These are phyloP conservation scores for Eimeria necatrix DNA, from an alignment of 169 alveolate genomes.

Conservation along the genomic window DNA sequence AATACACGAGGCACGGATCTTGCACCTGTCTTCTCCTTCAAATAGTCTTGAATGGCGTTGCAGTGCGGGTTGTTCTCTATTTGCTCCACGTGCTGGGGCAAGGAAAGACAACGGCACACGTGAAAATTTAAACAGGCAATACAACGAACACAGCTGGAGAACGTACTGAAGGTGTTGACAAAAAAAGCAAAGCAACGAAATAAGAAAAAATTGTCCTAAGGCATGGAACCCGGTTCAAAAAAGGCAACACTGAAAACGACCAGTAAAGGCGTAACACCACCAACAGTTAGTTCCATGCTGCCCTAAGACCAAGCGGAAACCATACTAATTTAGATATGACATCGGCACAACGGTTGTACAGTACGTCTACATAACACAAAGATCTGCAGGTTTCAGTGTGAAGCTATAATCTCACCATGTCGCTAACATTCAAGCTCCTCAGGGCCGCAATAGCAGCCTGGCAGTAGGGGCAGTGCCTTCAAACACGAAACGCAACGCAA, in stretches of 20 bases:
- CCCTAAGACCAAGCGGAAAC: no score
- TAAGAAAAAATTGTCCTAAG: no score
- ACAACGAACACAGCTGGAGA: background rate
- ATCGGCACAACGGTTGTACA: no score
- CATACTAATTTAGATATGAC: background rate
- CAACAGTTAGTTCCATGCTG: no score
- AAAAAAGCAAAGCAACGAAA: no score
- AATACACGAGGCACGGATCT: slow-evolving; percentile 88
- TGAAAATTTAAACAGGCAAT: background rate
- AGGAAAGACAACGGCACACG: background rate
- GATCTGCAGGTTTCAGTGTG: no score
- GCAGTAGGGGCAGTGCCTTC: slow-evolving; percentile 83
- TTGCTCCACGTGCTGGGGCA: slow-evolving; percentile 76
- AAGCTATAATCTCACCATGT: slow-evolving; percentile 61
- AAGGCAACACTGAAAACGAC: no score
- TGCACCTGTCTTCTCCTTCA: slow-evolving; percentile 82
- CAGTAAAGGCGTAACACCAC: no score
- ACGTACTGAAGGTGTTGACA: no score
- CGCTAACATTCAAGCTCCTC: slow-evolving; percentile 59
- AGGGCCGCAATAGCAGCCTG: slow-evolving; percentile 73
- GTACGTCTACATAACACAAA: no score
- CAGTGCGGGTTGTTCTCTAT: slow-evolving; percentile 81
- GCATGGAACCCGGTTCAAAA: no score
- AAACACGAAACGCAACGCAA: background rate
- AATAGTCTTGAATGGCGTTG: slow-evolving; percentile 83